Conservation (phyloP, 768 basidiomycete genomes). For the Mycena indigotica region DNA sequence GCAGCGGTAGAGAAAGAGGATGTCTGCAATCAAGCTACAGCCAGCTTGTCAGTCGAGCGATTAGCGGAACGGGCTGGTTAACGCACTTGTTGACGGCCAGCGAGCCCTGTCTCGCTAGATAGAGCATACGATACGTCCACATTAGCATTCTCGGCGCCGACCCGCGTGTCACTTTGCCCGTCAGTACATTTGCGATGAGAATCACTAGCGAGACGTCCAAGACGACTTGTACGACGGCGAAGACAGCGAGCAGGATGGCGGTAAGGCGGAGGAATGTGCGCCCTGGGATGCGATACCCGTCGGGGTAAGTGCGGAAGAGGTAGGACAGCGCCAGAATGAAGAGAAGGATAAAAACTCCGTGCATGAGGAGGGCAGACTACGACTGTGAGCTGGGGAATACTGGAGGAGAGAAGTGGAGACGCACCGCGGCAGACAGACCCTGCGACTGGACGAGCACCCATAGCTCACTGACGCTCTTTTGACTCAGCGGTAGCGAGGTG, state of each 20-base stretch:
- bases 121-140: neutral
- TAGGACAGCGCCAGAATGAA: neutral
- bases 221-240: neutral
- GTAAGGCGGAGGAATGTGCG: neutral
- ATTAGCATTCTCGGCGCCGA: neutral
- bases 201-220: neutral
- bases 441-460: neutral
- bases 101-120: neutral
- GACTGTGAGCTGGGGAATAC: neutral
- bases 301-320: neutral
- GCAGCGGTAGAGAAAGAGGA: neutral
- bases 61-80: neutral
- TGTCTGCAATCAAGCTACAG: neutral
- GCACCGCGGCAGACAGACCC: neutral
- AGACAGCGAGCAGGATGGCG: neutral
- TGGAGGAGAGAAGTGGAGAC: neutral
- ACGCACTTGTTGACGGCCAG: neutral
- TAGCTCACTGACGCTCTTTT: neutral
- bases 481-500: neutral
- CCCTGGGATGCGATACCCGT: neutral
- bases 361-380: neutral
- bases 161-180: neutral
- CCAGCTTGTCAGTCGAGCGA: neutral
- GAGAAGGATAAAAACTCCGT: neutral
- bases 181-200: neutral